Percentiles rank a stretch among this genome's conserved stretches.
These are phyloP conservation scores for Recurvomyces mirabilis DNA, from an alignment of 495 filamentous ascomycete genomes.

Conservation along the genomic window DNA sequence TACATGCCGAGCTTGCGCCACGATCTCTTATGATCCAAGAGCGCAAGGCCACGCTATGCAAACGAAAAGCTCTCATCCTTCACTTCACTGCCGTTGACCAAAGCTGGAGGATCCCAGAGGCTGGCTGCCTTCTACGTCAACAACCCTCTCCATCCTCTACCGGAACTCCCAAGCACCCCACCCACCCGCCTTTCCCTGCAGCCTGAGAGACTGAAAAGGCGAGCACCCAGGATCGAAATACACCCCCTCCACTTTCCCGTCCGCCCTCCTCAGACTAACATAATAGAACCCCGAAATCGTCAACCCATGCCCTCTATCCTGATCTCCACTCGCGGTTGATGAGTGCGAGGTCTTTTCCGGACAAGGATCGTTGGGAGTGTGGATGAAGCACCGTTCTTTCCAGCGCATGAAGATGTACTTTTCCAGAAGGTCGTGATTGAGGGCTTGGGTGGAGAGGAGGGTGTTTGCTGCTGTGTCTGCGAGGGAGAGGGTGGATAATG, in stretches of 20 bases:
- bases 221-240: conserved; percentile 65
- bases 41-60: no score
- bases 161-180: neutral
- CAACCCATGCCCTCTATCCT: conserved; percentile 37
- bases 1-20: no score
- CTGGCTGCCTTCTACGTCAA: no score
- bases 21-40: no score
- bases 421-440: conserved; percentile 41
- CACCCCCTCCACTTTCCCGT: conserved; percentile 55
- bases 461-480: conserved; percentile 48
- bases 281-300: conserved; percentile 73
- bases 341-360: no score
- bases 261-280: conserved; percentile 48
- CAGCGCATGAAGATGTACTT: conserved; percentile 68
- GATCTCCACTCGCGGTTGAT: conserved; percentile 7
- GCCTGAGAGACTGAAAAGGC: conserved; percentile 56
- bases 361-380: conserved; percentile 18
- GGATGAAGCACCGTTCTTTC: conserved; percentile 72
- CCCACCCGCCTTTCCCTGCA: conserved; percentile 30
- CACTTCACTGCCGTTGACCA: no score
- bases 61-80: no score
- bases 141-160: no score
- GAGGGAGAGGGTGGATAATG: conserved; percentile 10
- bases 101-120: no score
- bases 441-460: conserved; percentile 47